Evolutionary conservation across 148 eudicot genomes (phyloP), one percentile per base, ranked within the genome.

Genomic region (Rheum nobile): DNA sequence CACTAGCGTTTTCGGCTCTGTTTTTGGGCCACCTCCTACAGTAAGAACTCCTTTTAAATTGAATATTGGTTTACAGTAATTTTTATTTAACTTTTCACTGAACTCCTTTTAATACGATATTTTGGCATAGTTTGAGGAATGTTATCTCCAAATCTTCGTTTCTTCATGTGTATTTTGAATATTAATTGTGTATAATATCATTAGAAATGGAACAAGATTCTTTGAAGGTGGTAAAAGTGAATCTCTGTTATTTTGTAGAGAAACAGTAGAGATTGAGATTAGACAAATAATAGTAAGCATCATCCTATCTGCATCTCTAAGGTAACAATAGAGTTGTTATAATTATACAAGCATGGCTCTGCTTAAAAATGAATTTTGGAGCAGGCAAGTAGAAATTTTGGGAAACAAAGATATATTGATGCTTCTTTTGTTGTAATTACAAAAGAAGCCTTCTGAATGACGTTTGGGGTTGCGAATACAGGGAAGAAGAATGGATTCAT

Each of bases 1-100:
- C 26, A 72, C 38, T 37, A 48, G 65, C 75, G 57, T 72, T 28
- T 72, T 72, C 17, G 41, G 75, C 37, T 72, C 75, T 19, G 75
- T 72, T 8, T 72, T 72, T 35, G 75, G 75, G 63, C 75, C 63
- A 19, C 65, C 75, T 17, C 31, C 75, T 17, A 48, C 63, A 35
- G 75, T 72, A 72, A 65, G 34, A 19, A 65, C 39, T 17, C 13
- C 31, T 72, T 16, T 47, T 17, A 41, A 12, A 17, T 43, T 13
- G 16, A 10, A 26, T 1, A 10, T 9, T 71, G 22, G 24, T 26
- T 13, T 42, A 12, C 6, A 21, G 32, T 4, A 10, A 5, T 67
- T 67, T 38, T 70, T 24, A 24, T 70, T 38, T 70, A 6, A 0
- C 48, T 48, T 5, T n/a, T n/a, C n/a, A n/a, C n/a, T n/a, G n/a